Evolutionary conservation across 495 filamentous ascomycete species (phyloP).

Genomic region (Immersiella caudata): DNA sequence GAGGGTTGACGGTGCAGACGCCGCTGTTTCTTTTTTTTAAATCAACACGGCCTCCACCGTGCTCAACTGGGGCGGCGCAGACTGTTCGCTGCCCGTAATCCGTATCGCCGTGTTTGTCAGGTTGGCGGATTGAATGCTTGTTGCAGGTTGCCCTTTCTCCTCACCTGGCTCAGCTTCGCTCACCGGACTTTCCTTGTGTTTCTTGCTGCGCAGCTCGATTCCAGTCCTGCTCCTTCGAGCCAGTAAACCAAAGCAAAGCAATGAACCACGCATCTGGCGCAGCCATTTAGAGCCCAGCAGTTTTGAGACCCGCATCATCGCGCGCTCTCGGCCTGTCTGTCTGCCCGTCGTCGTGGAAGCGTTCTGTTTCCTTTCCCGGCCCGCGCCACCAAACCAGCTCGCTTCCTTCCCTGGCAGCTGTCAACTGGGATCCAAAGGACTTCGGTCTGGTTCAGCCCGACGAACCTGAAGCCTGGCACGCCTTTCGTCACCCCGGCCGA

Average conservation of each 20-base stretch:
- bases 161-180: conserved; percentile 8
- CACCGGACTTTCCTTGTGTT: conserved; percentile 3
- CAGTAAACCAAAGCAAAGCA: neutral
- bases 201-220: neutral
- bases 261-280: neutral
- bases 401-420: conserved; percentile 9
- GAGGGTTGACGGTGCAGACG: conserved; percentile 11
- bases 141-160: neutral
- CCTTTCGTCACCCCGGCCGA: neutral
- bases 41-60: conserved; percentile 7
- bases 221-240: neutral
- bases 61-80: neutral
- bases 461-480: neutral
- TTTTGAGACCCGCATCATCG: conserved; percentile 13
- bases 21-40: conserved; percentile 11
- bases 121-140: neutral
- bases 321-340: neutral
- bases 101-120: conserved; percentile 6
- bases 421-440: conserved; percentile 1
- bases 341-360: neutral
- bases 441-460: conserved; percentile 11
- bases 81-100: conserved; percentile 6
- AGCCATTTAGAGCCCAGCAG: conserved; percentile 3
- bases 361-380: conserved; percentile 1
- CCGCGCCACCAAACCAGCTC: neutral